Percentiles rank a stretch among this genome's conserved stretches.
Evolutionary conservation across 306 rosid species (phyloP).

Genomic region (Cicer chorassanicum): DNA sequence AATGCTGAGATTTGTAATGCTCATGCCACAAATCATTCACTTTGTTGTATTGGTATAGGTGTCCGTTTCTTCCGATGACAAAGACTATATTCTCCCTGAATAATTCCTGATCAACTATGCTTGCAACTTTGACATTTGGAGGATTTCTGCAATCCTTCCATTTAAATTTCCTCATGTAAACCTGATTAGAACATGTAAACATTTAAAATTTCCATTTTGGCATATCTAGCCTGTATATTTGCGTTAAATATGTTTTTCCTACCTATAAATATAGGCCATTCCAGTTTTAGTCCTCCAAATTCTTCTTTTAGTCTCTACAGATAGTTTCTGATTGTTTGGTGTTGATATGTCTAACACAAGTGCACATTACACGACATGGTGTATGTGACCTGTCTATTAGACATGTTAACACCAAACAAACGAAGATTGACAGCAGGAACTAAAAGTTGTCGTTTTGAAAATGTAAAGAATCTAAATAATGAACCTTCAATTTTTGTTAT

Average conservation of each 20-base stretch:
- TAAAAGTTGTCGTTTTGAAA: background rate
- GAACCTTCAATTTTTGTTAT: too few relatives aligned
- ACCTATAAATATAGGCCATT: background rate
- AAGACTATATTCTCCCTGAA: slow-evolving; percentile 85
- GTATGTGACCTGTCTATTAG: background rate
- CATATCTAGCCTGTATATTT: background rate
- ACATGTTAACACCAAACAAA: background rate
- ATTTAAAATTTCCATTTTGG: slow-evolving; percentile 21
- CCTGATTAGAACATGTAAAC: slow-evolving; percentile 57
- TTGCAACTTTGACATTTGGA: slow-evolving; percentile 63
- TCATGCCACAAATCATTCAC: slow-evolving; percentile 89
- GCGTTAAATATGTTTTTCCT: background rate
- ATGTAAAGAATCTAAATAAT: background rate
- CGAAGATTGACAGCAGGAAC: background rate
- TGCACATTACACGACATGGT: background rate
- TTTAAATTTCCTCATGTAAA: slow-evolving; percentile 77
- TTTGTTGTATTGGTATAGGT: slow-evolving; percentile 88
- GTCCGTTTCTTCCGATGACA: slow-evolving; percentile 76
- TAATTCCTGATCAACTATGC: slow-evolving; percentile 76
- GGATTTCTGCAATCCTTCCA: slow-evolving; percentile 92
- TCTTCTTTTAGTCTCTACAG: background rate
- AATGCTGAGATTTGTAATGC: slow-evolving; percentile 88
- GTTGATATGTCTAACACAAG: background rate
- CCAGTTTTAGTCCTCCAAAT: background rate
- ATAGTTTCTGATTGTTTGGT: background rate